phyloP scores from a whole-genome alignment of 495 filamentous ascomycete species.

The Delitschia confertaspora region DNA sequence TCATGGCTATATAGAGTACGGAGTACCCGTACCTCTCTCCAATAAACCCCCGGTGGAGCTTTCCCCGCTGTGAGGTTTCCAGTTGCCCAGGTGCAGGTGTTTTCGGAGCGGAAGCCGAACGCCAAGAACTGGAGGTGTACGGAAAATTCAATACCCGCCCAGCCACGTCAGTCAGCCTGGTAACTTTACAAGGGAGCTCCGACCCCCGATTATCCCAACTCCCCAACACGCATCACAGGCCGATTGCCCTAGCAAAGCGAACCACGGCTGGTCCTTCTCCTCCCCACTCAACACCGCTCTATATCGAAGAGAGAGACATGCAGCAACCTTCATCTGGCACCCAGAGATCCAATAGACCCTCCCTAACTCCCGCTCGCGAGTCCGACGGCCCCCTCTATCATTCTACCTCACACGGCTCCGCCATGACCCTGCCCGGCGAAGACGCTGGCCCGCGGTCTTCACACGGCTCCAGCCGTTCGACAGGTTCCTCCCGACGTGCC shows the following conservation, averaged over 20 bases:
- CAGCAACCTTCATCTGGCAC: conserved; percentile 13
- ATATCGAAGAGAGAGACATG: conserved; percentile 15
- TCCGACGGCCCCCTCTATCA: conserved; percentile 20
- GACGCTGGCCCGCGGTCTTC: conserved; percentile 23
- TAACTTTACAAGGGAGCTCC: not conserved
- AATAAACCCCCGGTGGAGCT: too few species aligned
- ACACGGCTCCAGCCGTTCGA: conserved; percentile 25
- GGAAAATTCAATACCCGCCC: too few species aligned
- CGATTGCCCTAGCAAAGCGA: not conserved
- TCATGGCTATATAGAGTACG: too few species aligned
- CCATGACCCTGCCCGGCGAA: conserved; percentile 26
- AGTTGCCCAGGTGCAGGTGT: too few species aligned
- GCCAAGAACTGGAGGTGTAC: too few species aligned
- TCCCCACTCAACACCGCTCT: not conserved
- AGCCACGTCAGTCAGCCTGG: too few species aligned
- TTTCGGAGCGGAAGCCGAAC: too few species aligned
- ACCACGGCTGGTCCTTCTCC: not conserved
- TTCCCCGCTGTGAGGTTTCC: too few species aligned
- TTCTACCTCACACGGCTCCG: conserved; percentile 19
- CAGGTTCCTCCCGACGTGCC: conserved; percentile 19
- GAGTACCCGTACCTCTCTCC: too few species aligned
- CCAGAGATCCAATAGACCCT: conserved; percentile 7
- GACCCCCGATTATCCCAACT: too few species aligned
- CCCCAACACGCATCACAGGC: too few species aligned
- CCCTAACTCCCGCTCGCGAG: conserved; percentile 15